These are phyloP conservation scores for Dioscorea alata DNA, from an alignment of 106 monocot species.

Conservation along the genomic window DNA sequence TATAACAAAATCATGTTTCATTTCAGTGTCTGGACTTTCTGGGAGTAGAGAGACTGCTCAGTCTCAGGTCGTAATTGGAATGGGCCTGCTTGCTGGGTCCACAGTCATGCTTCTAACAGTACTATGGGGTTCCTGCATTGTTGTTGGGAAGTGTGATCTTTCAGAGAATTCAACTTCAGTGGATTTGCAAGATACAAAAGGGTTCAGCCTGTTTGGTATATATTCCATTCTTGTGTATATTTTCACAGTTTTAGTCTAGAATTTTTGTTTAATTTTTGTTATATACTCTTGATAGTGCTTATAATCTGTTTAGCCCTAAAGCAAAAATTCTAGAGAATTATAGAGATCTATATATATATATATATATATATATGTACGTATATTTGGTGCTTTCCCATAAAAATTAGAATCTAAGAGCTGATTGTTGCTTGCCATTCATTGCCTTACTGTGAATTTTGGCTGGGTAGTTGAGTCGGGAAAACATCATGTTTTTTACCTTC, in stretches of 20 bases:
- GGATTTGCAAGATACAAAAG: slow-evolving; percentile 72
- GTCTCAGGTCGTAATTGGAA: slow-evolving; percentile 82
- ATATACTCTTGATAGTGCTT: no score
- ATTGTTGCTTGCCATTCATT: no score
- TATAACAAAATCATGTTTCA: not conserved
- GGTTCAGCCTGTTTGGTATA: slow-evolving; percentile 69
- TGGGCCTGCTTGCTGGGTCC: slow-evolving; percentile 95
- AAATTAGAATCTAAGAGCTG: no score
- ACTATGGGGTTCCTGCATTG: slow-evolving; percentile 78
- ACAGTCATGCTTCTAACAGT: slow-evolving; percentile 81
- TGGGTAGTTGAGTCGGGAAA: no score
- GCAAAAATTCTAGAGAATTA: no score
- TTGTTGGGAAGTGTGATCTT: slow-evolving; percentile 85
- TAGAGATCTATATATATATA: no score
- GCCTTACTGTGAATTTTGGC: no score
- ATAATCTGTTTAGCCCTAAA: no score
- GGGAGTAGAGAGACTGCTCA: slow-evolving; percentile 88
- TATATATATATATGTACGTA: no score
- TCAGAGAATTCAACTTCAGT: slow-evolving; percentile 59
- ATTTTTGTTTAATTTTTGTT: not conserved
- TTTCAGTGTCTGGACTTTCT: slow-evolving; percentile 87
- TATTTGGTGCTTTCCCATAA: no score
- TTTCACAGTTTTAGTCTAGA: not conserved
- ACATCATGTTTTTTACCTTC: no score
- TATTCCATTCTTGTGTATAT: not conserved